phyloP scores from a whole-genome alignment of 805 yeast genomes.

The Candida sakaeoensis region DNA sequence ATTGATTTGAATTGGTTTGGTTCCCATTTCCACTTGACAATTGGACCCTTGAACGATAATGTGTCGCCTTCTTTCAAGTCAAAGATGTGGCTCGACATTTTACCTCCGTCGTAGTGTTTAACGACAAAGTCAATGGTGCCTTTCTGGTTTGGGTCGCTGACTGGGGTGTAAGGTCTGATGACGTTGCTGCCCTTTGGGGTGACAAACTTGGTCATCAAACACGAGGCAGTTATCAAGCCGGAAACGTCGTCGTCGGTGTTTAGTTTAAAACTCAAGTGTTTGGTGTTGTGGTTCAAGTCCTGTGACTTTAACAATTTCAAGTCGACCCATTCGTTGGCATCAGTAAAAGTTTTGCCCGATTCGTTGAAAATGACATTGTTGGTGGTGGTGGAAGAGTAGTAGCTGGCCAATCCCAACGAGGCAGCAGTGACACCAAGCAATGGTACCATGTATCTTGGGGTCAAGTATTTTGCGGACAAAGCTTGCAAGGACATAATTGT shows the following conservation, averaged over 20 bases:
- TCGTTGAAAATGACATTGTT: conserved; percentile 27
- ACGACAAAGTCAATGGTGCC: conserved; percentile 79
- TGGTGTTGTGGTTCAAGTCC: conserved; percentile 60
- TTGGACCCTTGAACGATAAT: conserved; percentile 90
- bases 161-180: conserved; percentile 87
- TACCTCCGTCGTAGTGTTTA: conserved; percentile 83
- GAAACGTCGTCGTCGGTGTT: conserved; percentile 62
- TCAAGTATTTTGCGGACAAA: conserved; percentile 17
- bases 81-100: conserved; percentile 72
- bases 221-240: conserved; percentile 79
- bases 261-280: conserved; percentile 66
- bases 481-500: conserved; percentile 1
- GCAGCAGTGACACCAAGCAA: conserved; percentile 27
- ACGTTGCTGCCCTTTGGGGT: conserved; percentile 84
- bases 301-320: conserved; percentile 50
- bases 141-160: conserved; percentile 60
- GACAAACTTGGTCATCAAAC: conserved; percentile 74
- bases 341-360: conserved; percentile 47
- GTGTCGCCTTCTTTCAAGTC: conserved; percentile 74
- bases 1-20: conserved; percentile 80
- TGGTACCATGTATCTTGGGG: conserved; percentile 27
- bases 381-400: conserved; percentile 19
- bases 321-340: conserved; percentile 63
- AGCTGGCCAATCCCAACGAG: conserved; percentile 30
- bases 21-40: conserved; percentile 85